Evolutionary conservation across 2,329 filamentous ascomycete genomes (phyloP), one percentile per base, ranked within the genome.

Genomic region (Colletotrichum orbiculare): DNA sequence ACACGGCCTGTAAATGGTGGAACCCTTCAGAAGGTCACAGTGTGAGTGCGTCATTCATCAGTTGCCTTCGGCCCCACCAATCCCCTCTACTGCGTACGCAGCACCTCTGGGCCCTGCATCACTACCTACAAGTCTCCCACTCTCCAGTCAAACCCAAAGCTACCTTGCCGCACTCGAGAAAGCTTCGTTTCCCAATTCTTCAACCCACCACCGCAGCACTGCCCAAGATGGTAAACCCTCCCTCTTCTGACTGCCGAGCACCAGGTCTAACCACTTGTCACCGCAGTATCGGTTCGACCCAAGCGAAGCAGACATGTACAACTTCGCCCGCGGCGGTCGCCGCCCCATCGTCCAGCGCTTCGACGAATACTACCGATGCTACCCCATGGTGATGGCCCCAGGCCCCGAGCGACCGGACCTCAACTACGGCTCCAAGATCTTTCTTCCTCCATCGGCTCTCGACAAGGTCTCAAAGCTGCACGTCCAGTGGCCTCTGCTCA

Each of bases 311-410:
- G 65, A 69, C 58, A 69, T 69, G 65, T 67, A 69, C 34, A 67
- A 68, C 50, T 69, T 69, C 57, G 49, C 71, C 45, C 77, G 79
- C 34, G 73, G 75, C 34, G 78, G 79, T 62, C 82, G 85, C 64
- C 79, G 83, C 57, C 77, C 83, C 76, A 73, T 83, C 79, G 71
- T 82, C 57, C 91, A 93, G 72, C 92, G 94, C 66, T 99, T 99
- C 82, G 95, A 99, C 78, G 96, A 99, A 79, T 98, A 97, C 82
- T 98, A 97, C 81, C 91, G 96, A 73, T 97, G 94, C 83, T 99
- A 98, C 75, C 96, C 96, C 47, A 87, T 97, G 73, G 89, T 91
- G 72, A 98, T 99, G 94, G 89, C 97, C 68, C 93, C 94, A 11
- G 94, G 95, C 3, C 88, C 93, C 42, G 94, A 97, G 73, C 88